phyloP scores from a whole-genome alignment of 2,329 filamentous ascomycete species.

The Pseudogymnoascus sp. region DNA sequence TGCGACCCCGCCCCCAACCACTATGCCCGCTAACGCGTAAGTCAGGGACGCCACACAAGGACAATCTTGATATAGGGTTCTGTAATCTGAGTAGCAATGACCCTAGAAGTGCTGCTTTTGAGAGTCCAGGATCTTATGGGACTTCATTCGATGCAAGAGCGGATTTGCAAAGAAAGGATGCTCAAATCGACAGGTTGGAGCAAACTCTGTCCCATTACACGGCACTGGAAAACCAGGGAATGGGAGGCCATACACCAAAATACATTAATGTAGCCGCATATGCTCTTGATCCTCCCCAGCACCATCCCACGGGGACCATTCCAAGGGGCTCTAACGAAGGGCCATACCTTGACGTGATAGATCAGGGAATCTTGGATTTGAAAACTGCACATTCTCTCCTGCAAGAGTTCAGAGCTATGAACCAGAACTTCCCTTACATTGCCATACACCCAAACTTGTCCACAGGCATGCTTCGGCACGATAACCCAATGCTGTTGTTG shows the following conservation, averaged over 20 bases:
- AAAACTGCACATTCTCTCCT: constrained; percentile 5
- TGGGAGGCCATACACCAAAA: not conserved
- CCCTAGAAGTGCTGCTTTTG: not conserved
- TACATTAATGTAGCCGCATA: not conserved
- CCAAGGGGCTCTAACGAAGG: not conserved
- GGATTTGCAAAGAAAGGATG: not conserved
- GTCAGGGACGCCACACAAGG: not conserved
- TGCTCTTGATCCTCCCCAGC: constrained; percentile 25
- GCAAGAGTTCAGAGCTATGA: constrained; percentile 7
- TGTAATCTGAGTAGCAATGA: not conserved
- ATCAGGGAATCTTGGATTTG: constrained; percentile 6
- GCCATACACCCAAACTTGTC: not conserved
- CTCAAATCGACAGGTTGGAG: not conserved
- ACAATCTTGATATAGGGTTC: not conserved
- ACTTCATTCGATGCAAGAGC: not conserved
- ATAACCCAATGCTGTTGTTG: constrained; percentile 7
- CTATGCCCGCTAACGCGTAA: not conserved
- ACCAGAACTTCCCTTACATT: constrained; percentile 10
- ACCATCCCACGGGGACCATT: not conserved
- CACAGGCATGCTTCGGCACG: not conserved
- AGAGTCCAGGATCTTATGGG: not conserved
- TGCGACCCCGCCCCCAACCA: not conserved
- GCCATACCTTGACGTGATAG: constrained; percentile 4
- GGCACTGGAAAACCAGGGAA: not conserved
- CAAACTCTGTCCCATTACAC: not conserved